Evolutionary conservation across 2,329 filamentous ascomycete species (phyloP).

Genomic region (Colletotrichum sp.): DNA sequence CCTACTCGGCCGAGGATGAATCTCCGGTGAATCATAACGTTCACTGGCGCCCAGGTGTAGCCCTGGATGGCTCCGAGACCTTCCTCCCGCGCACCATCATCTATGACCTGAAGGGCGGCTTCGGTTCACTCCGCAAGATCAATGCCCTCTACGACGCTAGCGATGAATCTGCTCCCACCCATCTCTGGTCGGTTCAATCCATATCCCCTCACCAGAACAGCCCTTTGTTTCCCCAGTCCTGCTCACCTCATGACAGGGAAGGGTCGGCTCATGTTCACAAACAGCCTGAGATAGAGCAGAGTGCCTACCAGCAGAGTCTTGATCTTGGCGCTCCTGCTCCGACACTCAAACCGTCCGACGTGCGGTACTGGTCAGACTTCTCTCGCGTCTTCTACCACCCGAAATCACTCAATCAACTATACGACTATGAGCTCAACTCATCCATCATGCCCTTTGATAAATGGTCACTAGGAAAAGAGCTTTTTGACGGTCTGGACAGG

Average conservation of each 20-base stretch:
- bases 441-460: constrained; percentile 82
- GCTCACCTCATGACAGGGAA: constrained; percentile 52
- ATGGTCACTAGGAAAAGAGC: constrained; percentile 74
- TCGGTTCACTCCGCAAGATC: constrained; percentile 85
- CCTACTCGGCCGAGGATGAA: constrained; percentile 73
- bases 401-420: constrained; percentile 82
- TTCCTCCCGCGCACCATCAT: constrained; percentile 91
- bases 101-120: constrained; percentile 94
- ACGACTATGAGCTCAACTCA: constrained; percentile 85
- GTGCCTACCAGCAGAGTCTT: constrained; percentile 79
- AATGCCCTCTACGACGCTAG: constrained; percentile 81
- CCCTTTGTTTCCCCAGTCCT: not conserved
- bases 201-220: not conserved
- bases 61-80: constrained; percentile 84
- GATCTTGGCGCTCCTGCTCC: constrained; percentile 72
- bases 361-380: constrained; percentile 98
- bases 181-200: constrained; percentile 36
- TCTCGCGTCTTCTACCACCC: constrained; percentile 93
- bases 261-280: constrained; percentile 72
- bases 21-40: constrained; percentile 81
- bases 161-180: constrained; percentile 28
- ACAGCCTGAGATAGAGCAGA: constrained; percentile 70
- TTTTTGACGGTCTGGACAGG: constrained; percentile 75
- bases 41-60: constrained; percentile 85
- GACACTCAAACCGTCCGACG: constrained; percentile 68